These are phyloP conservation scores for Albatrellus ellisii DNA, from an alignment of 768 basidiomycete species.

Conservation along the genomic window DNA sequence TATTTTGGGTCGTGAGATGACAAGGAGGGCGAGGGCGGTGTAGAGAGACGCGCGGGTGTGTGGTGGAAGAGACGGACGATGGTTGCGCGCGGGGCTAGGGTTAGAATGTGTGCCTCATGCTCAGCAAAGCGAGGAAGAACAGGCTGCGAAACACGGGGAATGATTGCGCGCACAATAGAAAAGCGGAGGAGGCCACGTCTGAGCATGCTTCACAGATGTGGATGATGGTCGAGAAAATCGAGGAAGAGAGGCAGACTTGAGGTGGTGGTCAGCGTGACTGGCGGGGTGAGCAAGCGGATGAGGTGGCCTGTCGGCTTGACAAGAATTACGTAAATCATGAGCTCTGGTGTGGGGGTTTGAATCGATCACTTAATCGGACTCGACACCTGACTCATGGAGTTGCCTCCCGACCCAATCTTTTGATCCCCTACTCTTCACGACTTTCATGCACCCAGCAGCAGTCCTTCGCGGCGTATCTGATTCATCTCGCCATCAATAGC, in stretches of 20 bases:
- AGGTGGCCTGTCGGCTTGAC: background rate
- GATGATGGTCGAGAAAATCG: background rate
- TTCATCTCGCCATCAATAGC: constrained; percentile 3
- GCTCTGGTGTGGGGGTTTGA: background rate
- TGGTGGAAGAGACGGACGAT: constrained; percentile 32
- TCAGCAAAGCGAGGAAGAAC: constrained; percentile 33
- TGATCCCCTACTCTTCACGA: background rate
- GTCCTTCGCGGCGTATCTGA: background rate
- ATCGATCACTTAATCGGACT: background rate
- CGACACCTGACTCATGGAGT: background rate
- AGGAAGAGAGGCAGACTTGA: background rate
- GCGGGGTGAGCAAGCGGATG: background rate
- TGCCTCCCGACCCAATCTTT: background rate
- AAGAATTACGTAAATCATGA: background rate
- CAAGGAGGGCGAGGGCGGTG: constrained; percentile 23
- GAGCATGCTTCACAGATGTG: constrained; percentile 1
- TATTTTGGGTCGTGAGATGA: constrained; percentile 23
- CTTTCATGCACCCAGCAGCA: constrained; percentile 11
- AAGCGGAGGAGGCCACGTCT: constrained; percentile 28
- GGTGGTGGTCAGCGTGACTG: background rate
- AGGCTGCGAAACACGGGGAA: constrained; percentile 28
- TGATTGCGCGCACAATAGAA: constrained; percentile 30
- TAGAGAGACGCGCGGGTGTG: constrained; percentile 34
- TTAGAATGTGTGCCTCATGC: constrained; percentile 19
- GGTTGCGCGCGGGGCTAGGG: constrained; percentile 19